Base-by-base conservation (phyloP, 1,284 basidiomycete species). In the Tremellales sp. region DNA sequence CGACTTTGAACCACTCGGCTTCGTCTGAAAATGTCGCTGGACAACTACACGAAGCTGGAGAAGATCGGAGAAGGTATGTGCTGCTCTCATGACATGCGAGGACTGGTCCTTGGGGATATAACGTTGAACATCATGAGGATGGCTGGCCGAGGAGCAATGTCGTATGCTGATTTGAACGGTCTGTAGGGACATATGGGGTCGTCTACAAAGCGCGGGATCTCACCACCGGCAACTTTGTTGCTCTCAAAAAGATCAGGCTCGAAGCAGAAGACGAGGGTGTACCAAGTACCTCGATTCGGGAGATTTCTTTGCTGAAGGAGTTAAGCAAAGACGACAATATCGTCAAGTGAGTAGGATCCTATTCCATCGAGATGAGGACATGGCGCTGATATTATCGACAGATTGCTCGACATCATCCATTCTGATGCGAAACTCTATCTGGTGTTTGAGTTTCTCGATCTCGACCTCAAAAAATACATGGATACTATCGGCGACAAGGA, bases 381-480 rank as follows among this genome's bases (percentile, higher is more conserved):
- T 14, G 21, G 28, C 44, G 22, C 82, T 86, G 75, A 94, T 31
- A 95, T 74, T n/a, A 91, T 93, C 61, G 87, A 91, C 65, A 89
- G 94, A 61, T 82, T 99, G 14, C 85, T 97, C 77, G 95, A 98
- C 70, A 95, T 99, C 48, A 97, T 98, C 54, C 93, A 97, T 71
- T 95, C 90, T 18, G 92, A 99, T 74, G 87, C 91, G 25, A 98
- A 98, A 66, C 85, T 99, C 36, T 89, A 97, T 63, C 88, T 99
- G 53, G 95, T 99, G 52, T 97, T 98, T 70, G 95, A 99, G 73
- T 98, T 85, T 70, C 95, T 95, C 74, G 95, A 98, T 67, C 87
- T 93, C 71, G 95, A 99, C 74, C 78, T 99, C 47, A 99, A 99
- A 75, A 92, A 93, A 70, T 98, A 97, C 74, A 99, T 99, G 95